Evolutionary conservation across 768 basidiomycete genomes (phyloP), one percentile per base, ranked within the genome.

Genomic region (Tremella mesenterica): DNA sequence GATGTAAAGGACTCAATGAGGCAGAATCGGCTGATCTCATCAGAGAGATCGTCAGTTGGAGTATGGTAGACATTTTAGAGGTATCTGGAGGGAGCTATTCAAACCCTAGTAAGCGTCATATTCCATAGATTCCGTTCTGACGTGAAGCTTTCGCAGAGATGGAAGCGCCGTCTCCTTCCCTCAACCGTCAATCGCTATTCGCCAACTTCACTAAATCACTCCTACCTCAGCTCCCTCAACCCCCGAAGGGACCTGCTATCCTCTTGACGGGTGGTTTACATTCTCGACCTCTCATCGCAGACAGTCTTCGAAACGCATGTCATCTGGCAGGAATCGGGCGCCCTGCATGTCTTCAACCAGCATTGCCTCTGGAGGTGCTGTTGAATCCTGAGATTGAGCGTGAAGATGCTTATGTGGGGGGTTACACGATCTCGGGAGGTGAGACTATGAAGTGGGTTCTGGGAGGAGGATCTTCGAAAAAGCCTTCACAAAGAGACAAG

Each of bases 81-180:
- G 59, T 69, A 16, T 69, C 67, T 9, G 67, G 67, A 2, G 67
- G 67, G 4, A 69, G 51, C 18, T 69, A 69, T 28, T 36, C 51
- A 21, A 58, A 23, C 48, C 67, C 52, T 41, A 56, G 48, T 68
- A 55, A 1, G 65, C 50, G 26, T 44, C 41, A 3, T 43, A 13
- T 28, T 44, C n/a, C 41, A 20, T 5, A 8, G 14, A 5, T n/a
- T 18, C 5, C 23, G 41, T 16, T 16, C 50, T 50, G 23, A 48
- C 39, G 14, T 36, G 33, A 25, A 64, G 63, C 57, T 6, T 64
- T 64, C 53, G 59, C 59, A 14, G 16, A 43, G 9, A n/a, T 48
- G 8, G 48, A 53, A 14, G 23, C 12, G 23, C 36, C 25, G 1
- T 27, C 48, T n/a, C 21, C 14, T 54, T 47, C 60, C n/a, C n/a